Percentiles rank a stretch among this genome's conserved stretches.
These are phyloP conservation scores for Citrullus colocynthis DNA, from an alignment of 306 rosid genomes.

Conservation along the genomic window DNA sequence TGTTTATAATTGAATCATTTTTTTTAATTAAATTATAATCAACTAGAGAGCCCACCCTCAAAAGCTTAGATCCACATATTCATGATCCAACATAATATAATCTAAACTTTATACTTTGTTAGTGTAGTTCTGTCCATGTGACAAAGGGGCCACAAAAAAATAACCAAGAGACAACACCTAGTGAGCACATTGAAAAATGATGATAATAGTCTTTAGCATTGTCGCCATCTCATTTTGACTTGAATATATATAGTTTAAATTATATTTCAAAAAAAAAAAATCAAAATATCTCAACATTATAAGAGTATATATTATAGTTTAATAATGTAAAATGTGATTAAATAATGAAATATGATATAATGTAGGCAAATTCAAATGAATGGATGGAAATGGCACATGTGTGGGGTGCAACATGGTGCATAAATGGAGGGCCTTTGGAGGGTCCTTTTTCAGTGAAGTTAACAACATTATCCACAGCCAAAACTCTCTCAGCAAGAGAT, in stretches of 20 bases:
- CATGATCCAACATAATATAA: background rate
- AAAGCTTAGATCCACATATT: background rate
- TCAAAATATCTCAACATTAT: too few species aligned
- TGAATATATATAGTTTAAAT: background rate
- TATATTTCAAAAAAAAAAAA: too few species aligned
- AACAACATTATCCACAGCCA: slow-evolving; percentile 46
- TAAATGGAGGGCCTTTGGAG: slow-evolving; percentile 43
- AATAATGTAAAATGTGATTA: too few species aligned
- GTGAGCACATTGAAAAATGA: slow-evolving; percentile 4
- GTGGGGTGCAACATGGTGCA: slow-evolving; percentile 90
- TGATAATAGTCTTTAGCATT: background rate
- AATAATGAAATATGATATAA: too few species aligned
- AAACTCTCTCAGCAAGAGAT: slow-evolving; percentile 46
- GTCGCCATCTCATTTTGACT: background rate
- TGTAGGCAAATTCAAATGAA: slow-evolving; percentile 57
- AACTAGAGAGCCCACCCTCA: background rate
- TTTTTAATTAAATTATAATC: too few species aligned
- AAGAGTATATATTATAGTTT: too few species aligned
- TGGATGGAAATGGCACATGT: slow-evolving; percentile 72
- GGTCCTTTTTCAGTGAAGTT: slow-evolving; percentile 87
- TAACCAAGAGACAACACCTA: background rate
- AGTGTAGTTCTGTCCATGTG: slow-evolving; percentile 22
- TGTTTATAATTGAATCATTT: too few species aligned
- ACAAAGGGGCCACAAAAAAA: slow-evolving; percentile 12
- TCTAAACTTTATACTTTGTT: too few species aligned